Conservation (phyloP, 2,329 filamentous ascomycete species). For the Aspergillus sp. region DNA sequence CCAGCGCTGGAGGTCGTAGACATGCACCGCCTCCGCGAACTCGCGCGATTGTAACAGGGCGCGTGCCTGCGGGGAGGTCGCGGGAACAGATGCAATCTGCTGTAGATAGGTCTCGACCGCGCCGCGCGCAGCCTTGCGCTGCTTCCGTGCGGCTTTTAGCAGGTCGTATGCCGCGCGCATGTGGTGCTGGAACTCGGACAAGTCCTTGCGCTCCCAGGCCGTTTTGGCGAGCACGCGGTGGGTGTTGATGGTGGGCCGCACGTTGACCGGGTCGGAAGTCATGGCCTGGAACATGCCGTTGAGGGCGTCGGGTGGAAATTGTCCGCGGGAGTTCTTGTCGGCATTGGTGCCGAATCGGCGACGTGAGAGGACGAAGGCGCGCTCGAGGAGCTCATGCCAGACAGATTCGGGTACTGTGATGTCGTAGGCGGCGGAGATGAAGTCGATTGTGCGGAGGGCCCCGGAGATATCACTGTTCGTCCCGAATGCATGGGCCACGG, state of each 20-base stretch:
- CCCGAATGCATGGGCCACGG: slow-evolving; percentile 68
- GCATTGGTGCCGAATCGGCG: slow-evolving; percentile 34
- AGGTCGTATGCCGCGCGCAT: slow-evolving; percentile 30
- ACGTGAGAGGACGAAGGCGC: slow-evolving; percentile 60
- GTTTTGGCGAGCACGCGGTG: slow-evolving; percentile 39
- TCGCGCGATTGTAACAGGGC: slow-evolving; percentile 19
- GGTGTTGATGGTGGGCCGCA: slow-evolving; percentile 57
- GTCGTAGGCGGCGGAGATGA: slow-evolving; percentile 58
- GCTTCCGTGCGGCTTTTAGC: slow-evolving; percentile 25
- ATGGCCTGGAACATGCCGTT: slow-evolving; percentile 58
- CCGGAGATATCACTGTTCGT: slow-evolving; percentile 60
- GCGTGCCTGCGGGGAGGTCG: neutral
- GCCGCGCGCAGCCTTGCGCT: slow-evolving; percentile 23
- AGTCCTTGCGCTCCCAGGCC: slow-evolving; percentile 16
- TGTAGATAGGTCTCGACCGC: slow-evolving; percentile 24
- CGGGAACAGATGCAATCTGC: neutral
- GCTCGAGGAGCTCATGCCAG: slow-evolving; percentile 67
- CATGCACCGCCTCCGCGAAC: slow-evolving; percentile 29
- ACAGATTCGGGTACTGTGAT: slow-evolving; percentile 56
- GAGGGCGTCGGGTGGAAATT: slow-evolving; percentile 46
- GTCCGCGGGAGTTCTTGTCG: slow-evolving; percentile 23
- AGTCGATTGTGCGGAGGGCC: slow-evolving; percentile 60
- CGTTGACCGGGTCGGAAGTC: slow-evolving; percentile 55
- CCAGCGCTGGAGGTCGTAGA: slow-evolving; percentile 32
- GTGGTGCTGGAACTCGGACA: slow-evolving; percentile 24